Evolutionary conservation across 495 filamentous ascomycete genomes (phyloP).

Genomic region (Xylaria bambusicola): DNA sequence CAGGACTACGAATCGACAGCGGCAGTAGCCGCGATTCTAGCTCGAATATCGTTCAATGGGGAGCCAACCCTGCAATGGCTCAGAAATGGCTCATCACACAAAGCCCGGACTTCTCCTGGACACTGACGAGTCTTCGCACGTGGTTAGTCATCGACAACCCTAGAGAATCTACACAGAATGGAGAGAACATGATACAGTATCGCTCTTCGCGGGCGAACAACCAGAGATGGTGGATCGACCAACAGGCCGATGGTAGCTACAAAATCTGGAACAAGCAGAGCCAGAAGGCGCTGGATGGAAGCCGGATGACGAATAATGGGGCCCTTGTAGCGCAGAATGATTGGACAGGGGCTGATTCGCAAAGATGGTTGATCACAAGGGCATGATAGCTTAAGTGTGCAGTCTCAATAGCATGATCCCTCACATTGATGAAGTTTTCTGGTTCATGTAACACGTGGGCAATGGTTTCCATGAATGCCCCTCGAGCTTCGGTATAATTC

Average conservation of each 20-base stretch:
- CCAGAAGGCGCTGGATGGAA: slow-evolving; percentile 19
- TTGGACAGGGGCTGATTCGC: slow-evolving; percentile 14
- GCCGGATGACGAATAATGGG: slow-evolving; percentile 2
- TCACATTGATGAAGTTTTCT: too few species aligned
- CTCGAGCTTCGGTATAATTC: too few species aligned
- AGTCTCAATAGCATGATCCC: too few species aligned
- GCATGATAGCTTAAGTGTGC: too few species aligned
- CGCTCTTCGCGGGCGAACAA: slow-evolving; percentile 3
- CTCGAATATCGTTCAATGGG: not conserved
- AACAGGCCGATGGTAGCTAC: slow-evolving; percentile 21
- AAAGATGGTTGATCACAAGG: slow-evolving; percentile 14
- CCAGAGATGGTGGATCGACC: slow-evolving; percentile 22
- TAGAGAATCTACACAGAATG: not conserved
- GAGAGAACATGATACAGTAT: slow-evolving; percentile 19
- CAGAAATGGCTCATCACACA: slow-evolving; percentile 12
- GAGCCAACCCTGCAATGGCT: not conserved
- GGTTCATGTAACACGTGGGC: too few species aligned
- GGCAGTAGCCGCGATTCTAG: not conserved
- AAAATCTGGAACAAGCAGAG: slow-evolving; percentile 23
- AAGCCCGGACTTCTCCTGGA: slow-evolving; percentile 22
- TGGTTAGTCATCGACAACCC: slow-evolving; percentile 21
- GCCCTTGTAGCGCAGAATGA: slow-evolving; percentile 19
- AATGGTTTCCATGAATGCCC: too few species aligned
- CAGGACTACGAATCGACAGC: not conserved
- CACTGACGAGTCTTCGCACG: slow-evolving; percentile 18